These are phyloP conservation scores for Croton laevigatus DNA, from an alignment of 441 rosid species.

Conservation along the genomic window DNA sequence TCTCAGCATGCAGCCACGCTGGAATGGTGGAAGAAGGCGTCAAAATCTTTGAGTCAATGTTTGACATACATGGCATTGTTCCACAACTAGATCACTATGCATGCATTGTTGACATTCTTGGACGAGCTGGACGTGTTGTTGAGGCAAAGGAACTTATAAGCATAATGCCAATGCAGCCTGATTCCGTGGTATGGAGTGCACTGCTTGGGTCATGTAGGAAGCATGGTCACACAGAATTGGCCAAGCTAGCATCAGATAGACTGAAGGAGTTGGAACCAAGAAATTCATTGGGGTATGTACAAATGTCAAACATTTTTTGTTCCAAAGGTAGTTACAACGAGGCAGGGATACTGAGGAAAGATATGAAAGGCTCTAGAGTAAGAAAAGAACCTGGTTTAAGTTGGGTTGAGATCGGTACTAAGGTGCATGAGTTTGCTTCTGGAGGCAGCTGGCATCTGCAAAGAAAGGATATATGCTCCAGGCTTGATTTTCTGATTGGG, in stretches of 20 bases:
- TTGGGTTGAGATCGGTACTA: slow-evolving; percentile 61
- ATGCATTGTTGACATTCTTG: slow-evolving; percentile 71
- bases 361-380: slow-evolving; percentile 51
- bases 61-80: slow-evolving; percentile 32
- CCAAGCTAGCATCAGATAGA: slow-evolving; percentile 51
- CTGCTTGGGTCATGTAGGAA: slow-evolving; percentile 68
- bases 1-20: slow-evolving; percentile 81
- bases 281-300: slow-evolving; percentile 64
- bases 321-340: slow-evolving; percentile 52
- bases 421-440: slow-evolving; percentile 60
- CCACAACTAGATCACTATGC: slow-evolving; percentile 76
- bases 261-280: slow-evolving; percentile 56
- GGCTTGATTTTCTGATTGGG: slow-evolving; percentile 47
- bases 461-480: slow-evolving; percentile 43
- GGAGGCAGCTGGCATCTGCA: slow-evolving; percentile 62
- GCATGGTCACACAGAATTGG: slow-evolving; percentile 53
- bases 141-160: slow-evolving; percentile 58
- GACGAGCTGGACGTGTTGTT: slow-evolving; percentile 55
- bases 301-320: slow-evolving; percentile 65
- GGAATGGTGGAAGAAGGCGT: slow-evolving; percentile 71
- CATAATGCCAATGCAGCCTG: slow-evolving; percentile 70
- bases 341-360: slow-evolving; percentile 51
- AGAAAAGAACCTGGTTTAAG: slow-evolving; percentile 76
- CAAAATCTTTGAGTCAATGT: slow-evolving; percentile 52
- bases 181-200: slow-evolving; percentile 72